Conservation (phyloP, 2,329 filamentous ascomycete species). For the Aspergillus intermedius region DNA sequence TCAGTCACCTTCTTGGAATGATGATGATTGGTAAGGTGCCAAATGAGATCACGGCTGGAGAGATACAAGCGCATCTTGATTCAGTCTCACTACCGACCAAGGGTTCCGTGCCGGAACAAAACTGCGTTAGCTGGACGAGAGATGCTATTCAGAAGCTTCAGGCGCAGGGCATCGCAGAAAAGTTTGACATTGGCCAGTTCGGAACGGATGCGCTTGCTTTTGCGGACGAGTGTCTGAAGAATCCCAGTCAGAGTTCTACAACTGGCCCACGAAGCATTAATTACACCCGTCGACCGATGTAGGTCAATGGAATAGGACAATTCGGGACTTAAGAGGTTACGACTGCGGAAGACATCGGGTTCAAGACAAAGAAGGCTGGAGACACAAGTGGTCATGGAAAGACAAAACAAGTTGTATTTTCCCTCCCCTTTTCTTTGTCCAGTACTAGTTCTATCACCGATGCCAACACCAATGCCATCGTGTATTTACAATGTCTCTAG, state of each 20-base stretch:
- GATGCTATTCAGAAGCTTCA: slow-evolving; percentile 3
- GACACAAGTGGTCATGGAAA: too few relatives aligned
- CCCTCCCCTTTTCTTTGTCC: too few relatives aligned
- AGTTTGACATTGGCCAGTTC: slow-evolving; percentile 3
- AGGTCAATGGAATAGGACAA: neutral
- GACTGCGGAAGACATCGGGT: too few relatives aligned
- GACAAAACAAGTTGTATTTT: too few relatives aligned
- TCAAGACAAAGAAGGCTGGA: too few relatives aligned
- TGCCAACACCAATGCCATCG: too few relatives aligned
- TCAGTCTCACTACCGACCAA: slow-evolving; percentile 3
- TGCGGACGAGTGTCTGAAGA: neutral
- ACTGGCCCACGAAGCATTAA: neutral
- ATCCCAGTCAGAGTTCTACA: neutral
- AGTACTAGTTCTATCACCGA: too few relatives aligned
- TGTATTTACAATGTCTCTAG: too few relatives aligned
- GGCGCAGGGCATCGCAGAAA: neutral
- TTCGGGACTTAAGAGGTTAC: too few relatives aligned
- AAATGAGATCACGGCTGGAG: neutral
- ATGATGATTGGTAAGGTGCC: slow-evolving; percentile 11
- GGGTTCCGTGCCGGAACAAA: neutral
- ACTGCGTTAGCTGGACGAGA: slow-evolving; percentile 9
- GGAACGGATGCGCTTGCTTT: slow-evolving; percentile 1
- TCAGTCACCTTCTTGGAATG: slow-evolving; percentile 5
- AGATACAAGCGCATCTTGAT: neutral
- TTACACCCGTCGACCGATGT: neutral